Conservation (phyloP, 2,329 filamentous ascomycete genomes). For the Parascedosporium putredinis region DNA sequence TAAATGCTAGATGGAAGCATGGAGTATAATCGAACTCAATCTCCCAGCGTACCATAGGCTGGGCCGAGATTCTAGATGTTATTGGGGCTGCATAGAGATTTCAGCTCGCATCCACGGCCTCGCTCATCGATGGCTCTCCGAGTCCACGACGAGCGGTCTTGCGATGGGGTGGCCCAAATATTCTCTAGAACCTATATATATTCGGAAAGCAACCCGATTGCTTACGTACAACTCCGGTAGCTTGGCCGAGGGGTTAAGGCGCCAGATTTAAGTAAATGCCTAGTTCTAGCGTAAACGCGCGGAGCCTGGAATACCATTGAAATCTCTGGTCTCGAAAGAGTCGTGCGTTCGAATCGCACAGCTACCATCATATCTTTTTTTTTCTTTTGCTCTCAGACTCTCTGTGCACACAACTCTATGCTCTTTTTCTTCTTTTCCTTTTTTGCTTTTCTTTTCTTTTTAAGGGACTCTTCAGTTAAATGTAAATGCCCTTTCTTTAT, state of each 20-base stretch:
- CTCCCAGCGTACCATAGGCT: too few relatives aligned
- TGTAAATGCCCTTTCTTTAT: not conserved
- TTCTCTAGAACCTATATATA: not conserved
- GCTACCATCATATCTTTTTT: not conserved
- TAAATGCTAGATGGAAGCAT: too few relatives aligned
- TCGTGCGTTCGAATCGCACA: constrained; percentile 4
- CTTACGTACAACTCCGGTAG: constrained; percentile 1
- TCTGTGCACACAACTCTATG: not conserved
- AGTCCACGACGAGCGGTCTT: too few relatives aligned
- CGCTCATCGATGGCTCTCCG: too few relatives aligned
- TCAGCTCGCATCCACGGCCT: too few relatives aligned
- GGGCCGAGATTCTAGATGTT: too few relatives aligned
- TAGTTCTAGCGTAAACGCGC: not conserved
- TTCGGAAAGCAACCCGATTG: not conserved
- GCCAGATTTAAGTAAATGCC: constrained; percentile 1
- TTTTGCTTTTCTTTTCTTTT: not conserved
- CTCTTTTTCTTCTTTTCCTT: not conserved
- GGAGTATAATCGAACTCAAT: too few relatives aligned
- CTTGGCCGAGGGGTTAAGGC: constrained; percentile 4
- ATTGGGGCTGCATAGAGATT: too few relatives aligned
- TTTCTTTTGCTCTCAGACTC: not conserved
- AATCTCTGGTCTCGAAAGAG: constrained; percentile 4
- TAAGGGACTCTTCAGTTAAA: too few relatives aligned
- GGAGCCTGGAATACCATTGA: not conserved
- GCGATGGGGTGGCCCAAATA: too few relatives aligned